Evolutionary conservation across 1,284 basidiomycete species (phyloP), one percentile per base, ranked within the genome.

Genomic region (Pseudozyma thailandica): DNA sequence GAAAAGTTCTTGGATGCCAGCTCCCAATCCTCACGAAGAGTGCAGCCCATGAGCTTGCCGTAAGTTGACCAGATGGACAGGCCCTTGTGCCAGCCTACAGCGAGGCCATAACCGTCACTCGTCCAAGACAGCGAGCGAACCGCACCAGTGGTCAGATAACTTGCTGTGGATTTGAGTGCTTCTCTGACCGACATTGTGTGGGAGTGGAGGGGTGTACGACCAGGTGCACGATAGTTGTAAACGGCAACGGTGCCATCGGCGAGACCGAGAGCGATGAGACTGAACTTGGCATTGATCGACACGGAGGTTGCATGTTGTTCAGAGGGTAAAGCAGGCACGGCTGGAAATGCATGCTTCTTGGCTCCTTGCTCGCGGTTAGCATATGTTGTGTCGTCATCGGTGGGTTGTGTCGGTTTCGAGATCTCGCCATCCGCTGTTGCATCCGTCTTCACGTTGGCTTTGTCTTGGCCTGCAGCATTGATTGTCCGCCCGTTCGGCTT

Each of bases 71-170:
- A 93, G 4, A 96, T 87, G 0, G 90, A 91, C 91, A 94, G 96
- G 4, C 93, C 94, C 57, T 88, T 84, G 65, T 89, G 87, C 90
- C 93, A 98, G 0, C 92, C 94, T 1, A 94, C 92, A n/a, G 94
- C 94, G n/a, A 98, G 86, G 1, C 92, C 93, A 83, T 96, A 93
- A 1, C 95, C 96, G 83, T 99, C 96, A 90, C 94, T 92, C n/a
- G 80, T 76, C 76, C 73, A 80, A 6, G 57, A 41, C 82, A 97
- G 86, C 13, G 88, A 84, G 43, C 84, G 88, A 2, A 97, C 90
- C n/a, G 87, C 83, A 0, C 94, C 94, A 1, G 89, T 89, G 6
- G 51, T 71, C 18, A 83, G 76, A 39, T 76, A 81, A 49, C 69
- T 72, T 1, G 82, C 77, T 0, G 84, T 83, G 6, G 82, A 77